A percentile compares a stretch with the other conserved stretches of the same genome.
Conservation (phyloP, 2,329 filamentous ascomycete species). For the Aspergillus flavus region DNA sequence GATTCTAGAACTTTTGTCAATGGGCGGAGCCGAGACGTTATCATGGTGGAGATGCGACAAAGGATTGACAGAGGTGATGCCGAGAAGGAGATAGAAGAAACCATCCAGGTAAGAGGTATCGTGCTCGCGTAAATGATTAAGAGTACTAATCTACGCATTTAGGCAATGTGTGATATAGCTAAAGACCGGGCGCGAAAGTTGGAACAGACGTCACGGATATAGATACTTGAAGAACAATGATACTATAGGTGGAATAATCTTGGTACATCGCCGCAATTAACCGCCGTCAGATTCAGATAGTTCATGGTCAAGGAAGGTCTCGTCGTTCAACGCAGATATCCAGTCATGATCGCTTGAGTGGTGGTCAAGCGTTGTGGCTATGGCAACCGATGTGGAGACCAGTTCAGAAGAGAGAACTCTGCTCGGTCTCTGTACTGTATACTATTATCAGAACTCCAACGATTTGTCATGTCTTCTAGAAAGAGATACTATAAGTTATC, state of each 20-base stretch:
- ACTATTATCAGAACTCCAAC: background rate
- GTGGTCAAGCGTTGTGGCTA: background rate
- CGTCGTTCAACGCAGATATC: background rate
- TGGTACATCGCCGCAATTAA: background rate
- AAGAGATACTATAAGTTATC: background rate
- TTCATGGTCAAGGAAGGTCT: background rate
- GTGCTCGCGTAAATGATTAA: constrained; percentile 4
- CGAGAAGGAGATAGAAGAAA: constrained; percentile 69
- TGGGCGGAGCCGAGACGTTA: constrained; percentile 69
- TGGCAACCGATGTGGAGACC: constrained; percentile 3
- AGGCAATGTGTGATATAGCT: constrained; percentile 94
- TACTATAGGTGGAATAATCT: background rate
- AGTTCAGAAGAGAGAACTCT: background rate
- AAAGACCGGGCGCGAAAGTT: constrained; percentile 74
- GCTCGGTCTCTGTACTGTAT: background rate
- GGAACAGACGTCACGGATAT: constrained; percentile 20
- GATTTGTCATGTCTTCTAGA: background rate
- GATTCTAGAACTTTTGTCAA: constrained; percentile 77
- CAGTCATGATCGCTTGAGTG: background rate
- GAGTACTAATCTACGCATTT: constrained; percentile 7
- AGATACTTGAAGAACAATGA: background rate
- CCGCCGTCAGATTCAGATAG: background rate
- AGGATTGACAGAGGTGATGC: constrained; percentile 72
- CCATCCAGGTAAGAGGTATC: constrained; percentile 65
- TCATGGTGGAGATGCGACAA: constrained; percentile 79